Conservation (phyloP, 1,284 basidiomycete genomes). For the Heterobasidion parviporum region DNA sequence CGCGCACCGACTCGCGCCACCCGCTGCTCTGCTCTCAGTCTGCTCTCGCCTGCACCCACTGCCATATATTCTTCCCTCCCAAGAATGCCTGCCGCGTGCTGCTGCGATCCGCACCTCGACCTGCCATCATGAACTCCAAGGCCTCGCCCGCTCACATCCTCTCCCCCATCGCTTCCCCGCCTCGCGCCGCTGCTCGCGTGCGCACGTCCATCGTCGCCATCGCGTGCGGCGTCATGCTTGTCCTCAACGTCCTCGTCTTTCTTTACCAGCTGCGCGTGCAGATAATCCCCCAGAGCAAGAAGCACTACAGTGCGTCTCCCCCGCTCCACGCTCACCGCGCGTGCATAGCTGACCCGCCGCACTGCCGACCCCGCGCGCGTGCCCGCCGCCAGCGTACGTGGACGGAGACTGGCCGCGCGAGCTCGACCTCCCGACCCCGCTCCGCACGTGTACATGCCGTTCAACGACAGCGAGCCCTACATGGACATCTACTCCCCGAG, state of each 20-base stretch:
- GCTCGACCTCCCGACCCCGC: neutral
- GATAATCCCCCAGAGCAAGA: neutral
- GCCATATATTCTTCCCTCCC: too few relatives aligned
- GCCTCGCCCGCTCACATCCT: neutral
- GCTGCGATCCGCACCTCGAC: too few relatives aligned
- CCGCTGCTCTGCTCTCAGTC: too few relatives aligned
- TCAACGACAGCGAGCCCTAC: neutral
- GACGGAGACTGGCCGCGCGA: neutral
- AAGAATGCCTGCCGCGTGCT: too few relatives aligned
- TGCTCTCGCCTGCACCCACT: too few relatives aligned
- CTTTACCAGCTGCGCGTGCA: neutral
- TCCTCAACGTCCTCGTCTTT: neutral
- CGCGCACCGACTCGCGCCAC: too few relatives aligned
- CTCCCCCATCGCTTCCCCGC: too few relatives aligned
- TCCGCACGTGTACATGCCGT: neutral
- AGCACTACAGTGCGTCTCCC: neutral
- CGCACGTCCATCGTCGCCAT: neutral
- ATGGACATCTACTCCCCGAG: neutral
- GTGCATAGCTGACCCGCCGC: neutral
- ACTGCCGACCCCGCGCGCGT: neutral
- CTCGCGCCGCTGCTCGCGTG: too few relatives aligned
- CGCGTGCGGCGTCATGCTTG: neutral
- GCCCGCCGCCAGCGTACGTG: neutral
- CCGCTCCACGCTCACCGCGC: neutral
- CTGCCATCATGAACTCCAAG: neutral